Evolutionary conservation across 176 grass and related monocot species (phyloP).

Genomic region (Eleusine indica): DNA sequence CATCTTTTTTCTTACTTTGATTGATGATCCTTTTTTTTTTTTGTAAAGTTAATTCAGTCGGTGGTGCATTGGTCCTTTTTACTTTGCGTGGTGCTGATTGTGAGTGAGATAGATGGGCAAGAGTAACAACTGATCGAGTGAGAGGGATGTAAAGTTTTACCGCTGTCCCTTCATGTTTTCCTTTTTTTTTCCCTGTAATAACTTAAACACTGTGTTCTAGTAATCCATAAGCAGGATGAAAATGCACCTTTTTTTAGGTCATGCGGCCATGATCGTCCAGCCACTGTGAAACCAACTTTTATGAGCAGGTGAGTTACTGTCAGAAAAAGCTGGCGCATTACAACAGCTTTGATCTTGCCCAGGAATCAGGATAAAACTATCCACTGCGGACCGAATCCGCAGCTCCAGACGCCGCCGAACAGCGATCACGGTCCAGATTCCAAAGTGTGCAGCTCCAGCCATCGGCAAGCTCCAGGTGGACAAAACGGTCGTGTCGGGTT

Average conservation of each 20-base stretch:
- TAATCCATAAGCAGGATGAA: neutral
- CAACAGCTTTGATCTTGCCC: neutral
- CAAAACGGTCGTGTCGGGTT: neutral
- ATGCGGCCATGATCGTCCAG: neutral
- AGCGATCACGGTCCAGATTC: constrained; percentile 13
- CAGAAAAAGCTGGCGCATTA: neutral
- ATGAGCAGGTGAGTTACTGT: constrained; percentile 14
- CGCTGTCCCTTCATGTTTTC: neutral
- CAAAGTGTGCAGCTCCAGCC: neutral
- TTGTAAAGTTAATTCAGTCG: constrained; percentile 37
- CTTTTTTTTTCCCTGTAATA: neutral
- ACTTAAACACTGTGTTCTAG: neutral
- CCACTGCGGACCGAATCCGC: neutral
- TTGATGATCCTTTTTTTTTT: neutral
- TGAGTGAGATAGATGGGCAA: constrained; percentile 12
- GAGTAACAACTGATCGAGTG: neutral
- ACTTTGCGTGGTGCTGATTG: neutral
- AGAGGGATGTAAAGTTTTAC: constrained; percentile 30
- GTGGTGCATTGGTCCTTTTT: neutral
- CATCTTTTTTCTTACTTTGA: neutral
- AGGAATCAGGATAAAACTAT: neutral
- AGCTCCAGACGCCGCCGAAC: neutral
- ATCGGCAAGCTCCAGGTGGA: neutral
- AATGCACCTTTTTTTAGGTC: constrained; percentile 30
- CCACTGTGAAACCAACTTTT: neutral